phyloP scores from a whole-genome alignment of 345 rosid species.

The Eucalyptus erythrocorys region DNA sequence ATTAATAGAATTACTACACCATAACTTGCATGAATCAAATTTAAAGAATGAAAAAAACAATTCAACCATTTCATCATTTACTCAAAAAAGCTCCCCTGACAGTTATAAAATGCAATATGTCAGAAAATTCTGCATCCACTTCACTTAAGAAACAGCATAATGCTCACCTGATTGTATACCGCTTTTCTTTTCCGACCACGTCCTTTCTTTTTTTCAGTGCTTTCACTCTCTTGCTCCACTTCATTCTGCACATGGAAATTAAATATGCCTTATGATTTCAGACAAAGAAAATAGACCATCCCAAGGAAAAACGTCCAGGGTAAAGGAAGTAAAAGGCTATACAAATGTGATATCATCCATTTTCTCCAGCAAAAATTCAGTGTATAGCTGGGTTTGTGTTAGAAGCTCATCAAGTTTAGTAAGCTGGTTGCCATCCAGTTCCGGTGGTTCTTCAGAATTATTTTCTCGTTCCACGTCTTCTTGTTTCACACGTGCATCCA shows the following conservation, averaged over 20 bases:
- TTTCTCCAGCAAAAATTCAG: slow-evolving; percentile 82
- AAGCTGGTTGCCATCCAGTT: slow-evolving; percentile 43
- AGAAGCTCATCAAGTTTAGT: slow-evolving; percentile 73
- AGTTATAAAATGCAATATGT: not conserved
- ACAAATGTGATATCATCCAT: slow-evolving; percentile 78
- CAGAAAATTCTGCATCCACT: not conserved
- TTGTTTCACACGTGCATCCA: slow-evolving; percentile 33
- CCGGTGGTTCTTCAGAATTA: slow-evolving; percentile 15
- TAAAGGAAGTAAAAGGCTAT: not conserved
- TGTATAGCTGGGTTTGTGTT: slow-evolving; percentile 68
- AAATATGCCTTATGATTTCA: not conserved
- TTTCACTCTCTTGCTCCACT: slow-evolving; percentile 30
- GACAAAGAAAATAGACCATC: not conserved
- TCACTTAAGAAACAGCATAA: not conserved
- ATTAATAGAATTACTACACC: not conserved
- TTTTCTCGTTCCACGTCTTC: slow-evolving; percentile 14
- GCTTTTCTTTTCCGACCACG: slow-evolving; percentile 77
- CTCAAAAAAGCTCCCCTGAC: not conserved
- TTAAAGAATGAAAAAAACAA: not conserved
- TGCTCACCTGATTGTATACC: slow-evolving; percentile 48
- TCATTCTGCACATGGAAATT: slow-evolving; percentile 35
- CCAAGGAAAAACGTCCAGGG: not conserved
- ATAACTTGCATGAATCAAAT: not conserved
- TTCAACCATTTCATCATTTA: not conserved
- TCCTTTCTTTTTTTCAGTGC: slow-evolving; percentile 27